Conservation (phyloP, 495 filamentous ascomycete genomes). For the Elasticomyces elasticus region DNA sequence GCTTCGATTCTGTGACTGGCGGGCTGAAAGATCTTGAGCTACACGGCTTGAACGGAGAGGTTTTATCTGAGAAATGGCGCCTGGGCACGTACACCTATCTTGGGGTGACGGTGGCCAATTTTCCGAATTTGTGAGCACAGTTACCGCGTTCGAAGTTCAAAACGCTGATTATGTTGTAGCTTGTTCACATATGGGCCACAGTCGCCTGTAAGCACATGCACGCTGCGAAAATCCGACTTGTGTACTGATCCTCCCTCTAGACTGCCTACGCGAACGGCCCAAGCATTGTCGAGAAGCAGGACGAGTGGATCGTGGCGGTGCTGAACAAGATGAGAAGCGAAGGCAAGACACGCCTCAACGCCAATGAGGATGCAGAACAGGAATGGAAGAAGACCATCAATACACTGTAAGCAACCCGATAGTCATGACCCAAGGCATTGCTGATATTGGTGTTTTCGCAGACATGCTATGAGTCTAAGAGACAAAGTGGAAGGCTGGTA, state of each 20-base stretch:
- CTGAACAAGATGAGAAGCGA: slow-evolving; percentile 35
- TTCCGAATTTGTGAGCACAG: slow-evolving; percentile 43
- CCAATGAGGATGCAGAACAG: slow-evolving; percentile 31
- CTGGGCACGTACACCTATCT: slow-evolving; percentile 41
- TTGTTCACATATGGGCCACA: slow-evolving; percentile 38
- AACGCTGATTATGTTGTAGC: too few species aligned
- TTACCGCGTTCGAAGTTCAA: slow-evolving; percentile 13
- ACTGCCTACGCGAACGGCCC: slow-evolving; percentile 46
- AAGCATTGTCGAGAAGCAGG: slow-evolving; percentile 42
- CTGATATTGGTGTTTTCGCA: too few species aligned
- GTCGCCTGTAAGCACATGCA: too few species aligned
- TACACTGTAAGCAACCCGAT: too few species aligned
- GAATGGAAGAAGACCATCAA: slow-evolving; percentile 34
- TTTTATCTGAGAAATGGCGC: slow-evolving; percentile 41
- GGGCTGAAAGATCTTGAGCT: slow-evolving; percentile 40
- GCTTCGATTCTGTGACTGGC: slow-evolving; percentile 43
- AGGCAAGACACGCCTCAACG: slow-evolving; percentile 32
- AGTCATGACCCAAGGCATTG: too few species aligned
- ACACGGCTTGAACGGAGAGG: slow-evolving; percentile 31
- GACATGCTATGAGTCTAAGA: slow-evolving; percentile 5
- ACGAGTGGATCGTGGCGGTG: slow-evolving; percentile 40
- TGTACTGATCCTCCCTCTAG: too few species aligned
- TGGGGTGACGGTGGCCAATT: slow-evolving; percentile 37
- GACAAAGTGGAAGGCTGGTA: slow-evolving; percentile 16
- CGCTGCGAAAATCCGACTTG: too few species aligned